Evolutionary conservation across 2,329 filamentous ascomycete genomes (phyloP), one percentile per base, ranked within the genome.

Genomic region (Chaetomium sp.): DNA sequence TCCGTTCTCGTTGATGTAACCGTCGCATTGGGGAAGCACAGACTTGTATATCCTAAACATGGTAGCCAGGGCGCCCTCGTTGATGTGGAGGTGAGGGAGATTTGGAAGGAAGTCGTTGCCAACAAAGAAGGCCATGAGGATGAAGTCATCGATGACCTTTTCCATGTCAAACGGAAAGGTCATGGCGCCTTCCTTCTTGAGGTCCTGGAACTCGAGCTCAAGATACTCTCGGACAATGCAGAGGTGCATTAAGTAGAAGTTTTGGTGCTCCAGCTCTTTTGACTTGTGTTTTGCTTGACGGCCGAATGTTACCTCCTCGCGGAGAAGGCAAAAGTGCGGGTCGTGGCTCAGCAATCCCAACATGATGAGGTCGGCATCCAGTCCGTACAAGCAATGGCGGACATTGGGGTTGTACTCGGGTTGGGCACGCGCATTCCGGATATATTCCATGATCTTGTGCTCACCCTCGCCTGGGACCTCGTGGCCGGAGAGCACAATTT

Each of bases 371-470:
- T 99, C 95, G 53, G 95, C 95, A 79, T 99, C 95, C 57, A 99
- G 85, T 27, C 96, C 96, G 78, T 99, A 99, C 68, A 99, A 83
- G 78, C 96, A 99, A 79, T 99, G 95, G 64, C 95, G 91, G 67
- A 97, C 87, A 74, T 99, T 98, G 57, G 92, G 86, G 76, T 97
- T 89, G 78, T 99, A 99, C 68, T 89, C 87, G 2, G 91, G 91
- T 78, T 99, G 95, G 57, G 94, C 93, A 82, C 98, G 98, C 68
- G 95, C 92, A 78, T 96, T 92, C 71, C 95, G 91, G 77, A 99
- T 99, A 78, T 99, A 99, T 79, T 99, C 96, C 95, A 99, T 99
- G 79, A 99, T 97, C 81, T 99, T 99, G 82, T 99, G 95, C 78
- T 99, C 95, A 72, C 95, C 95, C 79, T 99, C 96, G 72, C 95